Conservation (phyloP, 805 yeast species). For the Candida cerambycidarum region DNA sequence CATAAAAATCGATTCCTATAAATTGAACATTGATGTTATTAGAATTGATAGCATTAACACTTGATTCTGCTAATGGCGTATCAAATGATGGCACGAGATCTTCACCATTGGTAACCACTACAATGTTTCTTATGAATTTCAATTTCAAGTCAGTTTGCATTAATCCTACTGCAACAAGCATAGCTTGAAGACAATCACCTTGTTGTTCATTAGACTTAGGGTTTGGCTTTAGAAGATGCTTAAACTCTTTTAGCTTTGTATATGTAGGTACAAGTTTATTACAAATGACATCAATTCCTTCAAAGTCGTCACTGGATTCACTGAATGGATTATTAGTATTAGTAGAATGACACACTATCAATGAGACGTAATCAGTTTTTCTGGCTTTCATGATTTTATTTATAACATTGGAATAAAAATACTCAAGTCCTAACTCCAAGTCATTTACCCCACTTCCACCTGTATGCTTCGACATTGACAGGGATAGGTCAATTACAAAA, state of each 20-base stretch:
- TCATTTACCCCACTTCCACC: slow-evolving; percentile 2
- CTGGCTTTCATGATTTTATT: slow-evolving; percentile 26
- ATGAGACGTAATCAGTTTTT: slow-evolving; percentile 40
- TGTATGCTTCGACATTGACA: not conserved
- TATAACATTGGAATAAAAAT: slow-evolving; percentile 35
- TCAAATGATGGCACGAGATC: slow-evolving; percentile 15
- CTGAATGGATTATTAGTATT: slow-evolving; percentile 17
- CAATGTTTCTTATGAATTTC: slow-evolving; percentile 36
- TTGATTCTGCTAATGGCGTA: slow-evolving; percentile 14
- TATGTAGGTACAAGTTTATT: slow-evolving; percentile 23
- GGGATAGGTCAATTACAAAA: slow-evolving; percentile 51
- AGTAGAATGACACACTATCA: slow-evolving; percentile 28
- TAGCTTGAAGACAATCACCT: slow-evolving; percentile 27
- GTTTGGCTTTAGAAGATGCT: slow-evolving; percentile 9
- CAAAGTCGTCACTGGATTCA: slow-evolving; percentile 13
- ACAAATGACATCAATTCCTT: slow-evolving; percentile 20
- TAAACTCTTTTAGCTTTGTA: slow-evolving; percentile 16
- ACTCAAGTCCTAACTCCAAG: slow-evolving; percentile 30
- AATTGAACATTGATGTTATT: slow-evolving; percentile 19
- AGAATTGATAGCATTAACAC: slow-evolving; percentile 17
- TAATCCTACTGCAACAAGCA: slow-evolving; percentile 36
- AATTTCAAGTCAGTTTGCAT: slow-evolving; percentile 28
- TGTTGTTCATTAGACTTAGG: slow-evolving; percentile 6
- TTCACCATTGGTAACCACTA: slow-evolving; percentile 29
- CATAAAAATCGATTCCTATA: slow-evolving; percentile 16